Evolutionary conservation across 495 filamentous ascomycete genomes (phyloP).

Genomic region (Halenospora varia): DNA sequence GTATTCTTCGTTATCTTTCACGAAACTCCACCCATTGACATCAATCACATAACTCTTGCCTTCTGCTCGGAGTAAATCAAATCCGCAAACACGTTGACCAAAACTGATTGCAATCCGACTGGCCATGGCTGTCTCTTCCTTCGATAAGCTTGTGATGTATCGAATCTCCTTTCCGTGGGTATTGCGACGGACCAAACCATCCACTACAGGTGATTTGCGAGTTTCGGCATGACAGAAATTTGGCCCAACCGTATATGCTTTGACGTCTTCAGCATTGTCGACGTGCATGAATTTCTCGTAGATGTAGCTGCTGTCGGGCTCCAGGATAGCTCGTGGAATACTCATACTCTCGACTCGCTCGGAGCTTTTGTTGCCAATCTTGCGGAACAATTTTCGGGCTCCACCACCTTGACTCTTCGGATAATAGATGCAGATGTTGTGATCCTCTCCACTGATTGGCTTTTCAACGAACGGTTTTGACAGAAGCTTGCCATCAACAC

Average conservation of each 20-base stretch:
- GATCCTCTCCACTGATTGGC: constrained; percentile 95
- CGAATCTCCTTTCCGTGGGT: constrained; percentile 96
- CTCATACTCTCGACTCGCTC: constrained; percentile 76
- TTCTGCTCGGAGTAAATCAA: constrained; percentile 80
- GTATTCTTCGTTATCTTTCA: constrained; percentile 99
- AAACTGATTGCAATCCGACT: constrained; percentile 88
- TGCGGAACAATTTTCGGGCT: constrained; percentile 88
- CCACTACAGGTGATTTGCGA: constrained; percentile 92
- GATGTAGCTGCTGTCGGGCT: constrained; percentile 76
- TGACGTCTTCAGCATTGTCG: constrained; percentile 96
- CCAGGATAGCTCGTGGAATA: constrained; percentile 74
- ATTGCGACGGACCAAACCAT: constrained; percentile 92
- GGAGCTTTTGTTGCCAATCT: constrained; percentile 96
- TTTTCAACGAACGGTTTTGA: constrained; percentile 98
- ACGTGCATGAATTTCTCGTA: constrained; percentile 97
- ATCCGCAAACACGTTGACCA: constrained; percentile 93
- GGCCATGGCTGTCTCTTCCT: constrained; percentile 81
- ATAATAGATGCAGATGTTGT: constrained; percentile 98
- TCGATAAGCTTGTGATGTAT: constrained; percentile 80
- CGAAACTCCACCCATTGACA: constrained; percentile 99
- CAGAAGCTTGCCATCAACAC: constrained; percentile 77
- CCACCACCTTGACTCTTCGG: constrained; percentile 80
- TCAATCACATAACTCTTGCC: constrained; percentile 97
- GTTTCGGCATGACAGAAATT: constrained; percentile 96
- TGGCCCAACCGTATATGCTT: constrained; percentile 95